A percentile compares a stretch with the other conserved stretches of the same genome.
Evolutionary conservation across 768 basidiomycete genomes (phyloP).

Genomic region (Lactarius deliciosus): DNA sequence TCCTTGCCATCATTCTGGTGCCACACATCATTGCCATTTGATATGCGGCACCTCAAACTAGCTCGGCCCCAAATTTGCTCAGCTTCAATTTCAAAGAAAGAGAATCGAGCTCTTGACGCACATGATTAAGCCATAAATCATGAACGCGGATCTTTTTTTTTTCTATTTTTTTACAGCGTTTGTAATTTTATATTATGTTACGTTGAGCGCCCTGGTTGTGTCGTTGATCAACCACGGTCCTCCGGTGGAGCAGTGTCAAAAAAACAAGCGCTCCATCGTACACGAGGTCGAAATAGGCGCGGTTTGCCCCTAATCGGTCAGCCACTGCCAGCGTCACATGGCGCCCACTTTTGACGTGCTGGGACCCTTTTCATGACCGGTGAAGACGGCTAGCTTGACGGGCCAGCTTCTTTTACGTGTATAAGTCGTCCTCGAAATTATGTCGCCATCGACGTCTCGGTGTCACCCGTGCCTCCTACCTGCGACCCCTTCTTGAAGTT

Average conservation of each 20-base stretch:
- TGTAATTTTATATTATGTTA: neutral
- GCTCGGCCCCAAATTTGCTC: slow-evolving; percentile 1
- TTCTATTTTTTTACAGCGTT: neutral
- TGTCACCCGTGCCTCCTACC: neutral
- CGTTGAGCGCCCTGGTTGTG: neutral
- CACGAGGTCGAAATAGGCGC: slow-evolving; percentile 1
- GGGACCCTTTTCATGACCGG: slow-evolving; percentile 11
- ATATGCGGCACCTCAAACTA: neutral
- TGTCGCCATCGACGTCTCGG: neutral
- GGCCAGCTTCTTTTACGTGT: slow-evolving; percentile 6
- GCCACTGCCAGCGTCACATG: slow-evolving; percentile 12
- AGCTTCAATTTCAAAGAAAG: neutral
- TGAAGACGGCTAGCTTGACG: slow-evolving; percentile 11
- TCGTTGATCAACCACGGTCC: too few relatives aligned
- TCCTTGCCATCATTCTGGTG: neutral
- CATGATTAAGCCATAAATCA: neutral
- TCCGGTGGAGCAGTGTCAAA: neutral
- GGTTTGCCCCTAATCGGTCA: neutral
- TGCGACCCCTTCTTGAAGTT: neutral
- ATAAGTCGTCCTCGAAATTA: slow-evolving; percentile 3
- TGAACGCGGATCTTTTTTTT: neutral
- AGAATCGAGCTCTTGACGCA: neutral
- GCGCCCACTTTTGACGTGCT: neutral
- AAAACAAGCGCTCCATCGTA: neutral
- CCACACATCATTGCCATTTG: neutral